A percentile compares a stretch with the other conserved stretches of the same genome.
Evolutionary conservation across 2,329 filamentous ascomycete species (phyloP).

Genomic region (Cladophialophora bantiana): DNA sequence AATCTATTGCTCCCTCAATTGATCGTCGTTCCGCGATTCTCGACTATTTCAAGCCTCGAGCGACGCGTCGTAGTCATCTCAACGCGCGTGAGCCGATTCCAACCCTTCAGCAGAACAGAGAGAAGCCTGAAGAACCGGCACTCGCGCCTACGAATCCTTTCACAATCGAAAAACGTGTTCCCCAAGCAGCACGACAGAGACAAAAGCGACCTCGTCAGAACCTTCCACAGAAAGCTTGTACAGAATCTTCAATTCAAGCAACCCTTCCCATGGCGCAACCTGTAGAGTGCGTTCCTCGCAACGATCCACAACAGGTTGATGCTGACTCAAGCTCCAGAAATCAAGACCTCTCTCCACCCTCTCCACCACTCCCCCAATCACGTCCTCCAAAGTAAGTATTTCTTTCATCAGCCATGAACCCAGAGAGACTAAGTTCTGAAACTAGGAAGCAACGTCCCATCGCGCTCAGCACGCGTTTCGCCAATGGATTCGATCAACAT

Average conservation of each 20-base stretch:
- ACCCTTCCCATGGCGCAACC: not conserved
- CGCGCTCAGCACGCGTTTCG: conserved; percentile 6
- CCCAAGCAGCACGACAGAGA: conserved; percentile 12
- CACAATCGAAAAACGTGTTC: conserved; percentile 15
- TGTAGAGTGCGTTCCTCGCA: not conserved
- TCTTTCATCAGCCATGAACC: not conserved
- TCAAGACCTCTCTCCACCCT: not conserved
- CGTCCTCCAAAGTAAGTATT: conserved; percentile 24
- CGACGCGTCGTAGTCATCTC: conserved; percentile 1
- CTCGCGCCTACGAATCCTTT: not conserved
- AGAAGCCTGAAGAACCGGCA: not conserved
- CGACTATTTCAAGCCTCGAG: conserved; percentile 27
- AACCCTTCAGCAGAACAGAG: not conserved
- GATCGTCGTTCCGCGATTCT: conserved; percentile 7
- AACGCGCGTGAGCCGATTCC: not conserved
- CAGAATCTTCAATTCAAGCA: not conserved
- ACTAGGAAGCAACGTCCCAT: conserved; percentile 26
- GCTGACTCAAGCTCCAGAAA: conserved; percentile 2
- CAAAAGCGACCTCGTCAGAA: not conserved
- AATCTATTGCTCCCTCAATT: not conserved
- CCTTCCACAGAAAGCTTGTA: not conserved
- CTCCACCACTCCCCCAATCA: not conserved
- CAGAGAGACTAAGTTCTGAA: conserved; percentile 1
- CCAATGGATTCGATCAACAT: not conserved
- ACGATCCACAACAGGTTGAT: not conserved